Percentiles rank a stretch among this genome's conserved stretches.
Evolutionary conservation across 257 asterid species (phyloP).

Genomic region (Nicotiana otophora): DNA sequence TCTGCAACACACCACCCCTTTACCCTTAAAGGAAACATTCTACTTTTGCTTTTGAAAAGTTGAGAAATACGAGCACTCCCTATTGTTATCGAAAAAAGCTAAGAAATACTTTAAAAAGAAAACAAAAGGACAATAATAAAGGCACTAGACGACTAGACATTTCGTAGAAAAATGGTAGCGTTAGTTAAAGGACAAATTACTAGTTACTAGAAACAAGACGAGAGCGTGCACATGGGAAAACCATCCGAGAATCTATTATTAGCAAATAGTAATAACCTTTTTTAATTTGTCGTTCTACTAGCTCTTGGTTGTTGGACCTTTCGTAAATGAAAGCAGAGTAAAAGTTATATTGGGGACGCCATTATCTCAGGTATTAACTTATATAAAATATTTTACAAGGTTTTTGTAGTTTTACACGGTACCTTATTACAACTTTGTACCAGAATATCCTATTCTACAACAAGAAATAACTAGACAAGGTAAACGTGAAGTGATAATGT

Average conservation of each 20-base stretch:
- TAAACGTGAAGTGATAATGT: neutral
- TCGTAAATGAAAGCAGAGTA: neutral
- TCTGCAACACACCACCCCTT: neutral
- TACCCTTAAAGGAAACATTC: neutral
- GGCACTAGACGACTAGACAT: neutral
- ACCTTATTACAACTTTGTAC: neutral
- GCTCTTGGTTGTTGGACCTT: neutral
- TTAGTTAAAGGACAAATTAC: neutral
- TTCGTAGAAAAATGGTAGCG: neutral
- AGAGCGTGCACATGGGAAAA: conserved; percentile 4
- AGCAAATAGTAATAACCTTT: neutral
- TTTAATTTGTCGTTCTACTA: neutral
- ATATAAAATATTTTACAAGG: too few relatives aligned
- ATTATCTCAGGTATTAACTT: too few relatives aligned
- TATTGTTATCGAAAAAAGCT: neutral
- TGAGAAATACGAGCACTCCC: neutral
- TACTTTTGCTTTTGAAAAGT: neutral
- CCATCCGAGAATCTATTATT: neutral
- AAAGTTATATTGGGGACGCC: too few relatives aligned
- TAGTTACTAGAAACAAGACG: neutral
- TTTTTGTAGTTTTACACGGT: too few relatives aligned
- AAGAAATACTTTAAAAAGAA: neutral
- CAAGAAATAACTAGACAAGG: neutral
- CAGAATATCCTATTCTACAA: neutral
- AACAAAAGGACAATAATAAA: neutral